phyloP scores from a whole-genome alignment of 306 rosid genomes.

The Geum urbanum region DNA sequence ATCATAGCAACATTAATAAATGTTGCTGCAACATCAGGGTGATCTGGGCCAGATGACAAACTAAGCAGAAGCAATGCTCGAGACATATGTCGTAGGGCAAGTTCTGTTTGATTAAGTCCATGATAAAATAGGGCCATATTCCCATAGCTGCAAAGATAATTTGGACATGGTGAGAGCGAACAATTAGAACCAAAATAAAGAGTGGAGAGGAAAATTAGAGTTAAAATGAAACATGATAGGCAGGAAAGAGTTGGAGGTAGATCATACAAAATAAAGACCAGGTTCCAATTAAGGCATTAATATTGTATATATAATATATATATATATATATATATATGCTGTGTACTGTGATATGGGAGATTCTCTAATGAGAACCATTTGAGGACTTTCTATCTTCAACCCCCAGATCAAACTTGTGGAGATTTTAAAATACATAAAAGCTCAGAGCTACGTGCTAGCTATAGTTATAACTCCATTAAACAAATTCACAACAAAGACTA shows the following conservation, averaged over 20 bases:
- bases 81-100: constrained; percentile 94
- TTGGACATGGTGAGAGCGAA: constrained; percentile 17
- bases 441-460: no score
- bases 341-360: no score
- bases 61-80: constrained; percentile 90
- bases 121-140: constrained; percentile 98
- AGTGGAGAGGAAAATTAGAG: not conserved
- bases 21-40: constrained; percentile 97
- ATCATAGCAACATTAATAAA: constrained; percentile 95
- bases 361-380: no score
- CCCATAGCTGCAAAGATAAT: constrained; percentile 67
- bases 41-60: constrained; percentile 95
- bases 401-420: no score
- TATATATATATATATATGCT: no score
- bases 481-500: no score
- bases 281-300: no score
- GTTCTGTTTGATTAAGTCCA: constrained; percentile 95
- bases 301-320: no score
- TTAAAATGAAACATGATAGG: not conserved
- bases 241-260: not conserved
- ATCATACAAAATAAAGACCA: not conserved
- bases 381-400: no score
- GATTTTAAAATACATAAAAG: no score
- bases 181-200: constrained; percentile 10
- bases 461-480: no score